Evolutionary conservation across 169 alveolate species (phyloP).

Genomic region (Hammondia hammondi): DNA sequence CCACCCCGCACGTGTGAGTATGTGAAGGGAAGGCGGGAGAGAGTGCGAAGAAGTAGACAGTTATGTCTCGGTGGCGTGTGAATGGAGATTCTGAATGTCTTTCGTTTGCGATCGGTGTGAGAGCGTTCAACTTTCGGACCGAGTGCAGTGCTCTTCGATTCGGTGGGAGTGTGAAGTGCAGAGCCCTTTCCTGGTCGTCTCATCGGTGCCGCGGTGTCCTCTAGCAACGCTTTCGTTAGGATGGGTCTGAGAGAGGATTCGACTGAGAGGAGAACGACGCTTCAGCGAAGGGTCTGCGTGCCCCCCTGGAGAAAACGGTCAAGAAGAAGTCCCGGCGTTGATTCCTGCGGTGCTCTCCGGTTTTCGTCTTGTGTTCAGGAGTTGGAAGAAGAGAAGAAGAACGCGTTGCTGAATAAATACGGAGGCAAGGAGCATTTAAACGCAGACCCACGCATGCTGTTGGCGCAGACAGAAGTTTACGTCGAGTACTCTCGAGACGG

Average conservation of each 20-base stretch:
- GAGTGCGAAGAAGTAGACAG: too few relatives aligned
- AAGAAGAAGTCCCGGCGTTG: not conserved
- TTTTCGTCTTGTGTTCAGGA: slow-evolving; percentile 32
- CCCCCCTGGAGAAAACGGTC: not conserved
- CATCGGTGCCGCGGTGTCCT: too few relatives aligned
- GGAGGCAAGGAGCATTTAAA: slow-evolving; percentile 70
- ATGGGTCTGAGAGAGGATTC: too few relatives aligned
- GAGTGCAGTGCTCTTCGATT: too few relatives aligned
- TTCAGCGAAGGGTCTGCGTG: too few relatives aligned
- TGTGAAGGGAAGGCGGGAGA: too few relatives aligned
- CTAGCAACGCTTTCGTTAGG: not conserved
- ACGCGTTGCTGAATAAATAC: slow-evolving; percentile 41
- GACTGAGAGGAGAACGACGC: not conserved
- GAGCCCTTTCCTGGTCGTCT: too few relatives aligned
- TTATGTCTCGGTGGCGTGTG: too few relatives aligned
- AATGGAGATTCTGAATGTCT: not conserved
- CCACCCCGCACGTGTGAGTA: too few relatives aligned
- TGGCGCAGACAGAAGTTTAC: slow-evolving; percentile 48
- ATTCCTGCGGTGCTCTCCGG: too few relatives aligned
- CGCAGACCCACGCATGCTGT: slow-evolving; percentile 10
- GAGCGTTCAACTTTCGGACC: too few relatives aligned
- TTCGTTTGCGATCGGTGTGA: not conserved
- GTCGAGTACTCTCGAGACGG: slow-evolving; percentile 46
- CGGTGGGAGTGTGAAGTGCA: too few relatives aligned
- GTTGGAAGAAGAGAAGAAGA: slow-evolving; percentile 43